Base-by-base conservation (phyloP, 768 basidiomycete species). In the Auricularia heimuer region DNA sequence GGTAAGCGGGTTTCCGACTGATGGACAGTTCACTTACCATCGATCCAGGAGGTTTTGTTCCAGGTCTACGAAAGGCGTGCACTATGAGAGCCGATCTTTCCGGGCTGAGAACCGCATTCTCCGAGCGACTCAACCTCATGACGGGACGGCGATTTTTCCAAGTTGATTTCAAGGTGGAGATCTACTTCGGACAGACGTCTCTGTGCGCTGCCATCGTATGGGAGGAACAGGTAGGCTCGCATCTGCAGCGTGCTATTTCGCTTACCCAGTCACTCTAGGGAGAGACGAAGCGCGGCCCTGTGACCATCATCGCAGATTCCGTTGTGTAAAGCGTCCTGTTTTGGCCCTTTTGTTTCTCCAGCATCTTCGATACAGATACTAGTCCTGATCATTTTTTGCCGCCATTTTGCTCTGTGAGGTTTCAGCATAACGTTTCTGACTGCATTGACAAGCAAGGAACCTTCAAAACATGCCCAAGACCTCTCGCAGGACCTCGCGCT, bases 401-500 rank as follows among this genome's bases (percentile, higher is more conserved):
- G 29, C 29, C 29, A 29, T 29, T 29, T 29, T 29, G 29, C 29
- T 29, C 29, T 3, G 29, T 29, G 29, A 29, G 2, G 29, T 29
- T 29, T 29, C 29, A 29, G 29, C 29, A 29, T 29, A 29, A 29
- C 29, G 29, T 29, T 29, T 29, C 2, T 29, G 29, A 29, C 29
- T 29, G 29, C 29, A 29, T 29, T 29, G 29, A 29, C 29, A 45
- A 45, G 11, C 11, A 45, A 45, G 18, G 44, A 10, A 76, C 87
- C 65, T 68, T 93, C 92, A 89, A 70, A 95, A 92, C 33, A 89
- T 78, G n/a, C 78, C 77, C 29, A 95, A 74, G 3, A 97, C 89
- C 58, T 96, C 93, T 65, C 83, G 86, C 45, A 95, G 76, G 47
- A 97, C 75, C 68, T 95, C 93, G 35, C 94, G 86, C 73, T 95